phyloP scores from a whole-genome alignment of 163 green algal species.

The Scenedesmus sp. region DNA sequence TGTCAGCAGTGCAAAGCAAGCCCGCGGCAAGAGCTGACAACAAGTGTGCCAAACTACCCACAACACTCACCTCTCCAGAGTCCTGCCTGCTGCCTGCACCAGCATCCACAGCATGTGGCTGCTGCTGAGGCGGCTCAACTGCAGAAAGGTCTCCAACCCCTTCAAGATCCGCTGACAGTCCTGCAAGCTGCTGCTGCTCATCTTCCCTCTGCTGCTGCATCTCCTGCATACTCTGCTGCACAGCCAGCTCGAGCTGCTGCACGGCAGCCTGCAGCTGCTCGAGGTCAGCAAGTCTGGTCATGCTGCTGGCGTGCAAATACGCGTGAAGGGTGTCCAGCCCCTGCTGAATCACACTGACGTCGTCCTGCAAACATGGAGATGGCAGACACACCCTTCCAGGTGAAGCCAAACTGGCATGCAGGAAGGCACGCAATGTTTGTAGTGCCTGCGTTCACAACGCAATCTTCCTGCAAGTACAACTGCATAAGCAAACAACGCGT shows the following conservation, averaged over 20 bases:
- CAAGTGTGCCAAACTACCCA: neutral
- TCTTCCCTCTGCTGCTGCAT: neutral
- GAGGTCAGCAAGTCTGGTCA: neutral
- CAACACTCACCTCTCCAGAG: neutral
- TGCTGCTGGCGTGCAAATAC: neutral
- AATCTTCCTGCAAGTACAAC: too few species aligned
- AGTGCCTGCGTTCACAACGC: too few species aligned
- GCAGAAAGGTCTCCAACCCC: too few species aligned
- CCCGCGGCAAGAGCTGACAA: neutral
- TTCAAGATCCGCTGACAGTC: neutral
- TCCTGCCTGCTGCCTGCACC: neutral
- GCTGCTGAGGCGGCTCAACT: neutral
- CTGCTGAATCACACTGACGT: neutral
- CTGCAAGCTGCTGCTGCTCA: constrained; percentile 2
- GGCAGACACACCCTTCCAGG: neutral
- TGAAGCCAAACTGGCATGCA: neutral
- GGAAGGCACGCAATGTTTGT: too few species aligned
- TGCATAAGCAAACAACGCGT: too few species aligned
- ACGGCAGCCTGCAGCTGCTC: neutral
- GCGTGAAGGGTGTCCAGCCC: neutral
- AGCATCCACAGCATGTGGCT: neutral
- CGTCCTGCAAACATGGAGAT: neutral
- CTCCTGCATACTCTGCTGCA: neutral
- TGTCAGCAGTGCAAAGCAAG: too few species aligned
- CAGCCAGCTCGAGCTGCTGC: neutral